Evolutionary conservation across 2,329 filamentous ascomycete species (phyloP).

Genomic region (Calonectria hongkongensis): DNA sequence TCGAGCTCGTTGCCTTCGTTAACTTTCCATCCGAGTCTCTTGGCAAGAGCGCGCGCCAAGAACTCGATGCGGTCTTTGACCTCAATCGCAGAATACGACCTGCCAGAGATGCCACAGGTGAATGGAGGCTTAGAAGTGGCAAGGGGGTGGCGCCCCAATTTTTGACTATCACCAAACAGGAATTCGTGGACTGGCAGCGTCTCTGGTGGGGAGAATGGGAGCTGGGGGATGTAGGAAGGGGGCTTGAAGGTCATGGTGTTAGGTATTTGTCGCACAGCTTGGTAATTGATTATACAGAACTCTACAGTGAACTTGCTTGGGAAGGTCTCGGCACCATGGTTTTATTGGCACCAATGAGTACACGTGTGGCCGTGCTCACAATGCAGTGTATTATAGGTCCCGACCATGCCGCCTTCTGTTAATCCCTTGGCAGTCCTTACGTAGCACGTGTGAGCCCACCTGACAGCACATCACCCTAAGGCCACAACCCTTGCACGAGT

Average conservation of each 20-base stretch:
- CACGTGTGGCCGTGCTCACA: constrained; percentile 30
- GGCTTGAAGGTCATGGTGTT: constrained; percentile 29
- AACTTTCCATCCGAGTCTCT: constrained; percentile 28
- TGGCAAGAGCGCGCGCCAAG: constrained; percentile 29
- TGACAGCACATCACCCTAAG: not conserved
- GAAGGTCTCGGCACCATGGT: constrained; percentile 16
- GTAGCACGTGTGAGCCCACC: constrained; percentile 23
- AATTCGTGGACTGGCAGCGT: constrained; percentile 33
- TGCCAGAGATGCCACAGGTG: constrained; percentile 34
- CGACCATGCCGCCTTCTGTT: constrained; percentile 5
- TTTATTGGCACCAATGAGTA: constrained; percentile 32
- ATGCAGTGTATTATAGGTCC: constrained; percentile 18
- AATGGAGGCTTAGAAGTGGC: constrained; percentile 30
- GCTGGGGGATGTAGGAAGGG: constrained; percentile 31
- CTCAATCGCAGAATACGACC: constrained; percentile 20
- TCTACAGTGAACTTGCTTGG: not conserved
- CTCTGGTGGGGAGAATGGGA: constrained; percentile 26
- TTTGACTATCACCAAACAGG: constrained; percentile 28
- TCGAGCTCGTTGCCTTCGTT: constrained; percentile 27
- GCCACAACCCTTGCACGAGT: constrained; percentile 13
- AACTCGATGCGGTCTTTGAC: constrained; percentile 28
- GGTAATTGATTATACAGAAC: constrained; percentile 19
- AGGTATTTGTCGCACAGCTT: constrained; percentile 17
- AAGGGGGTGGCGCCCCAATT: constrained; percentile 25
- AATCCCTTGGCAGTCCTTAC: not conserved